Evolutionary conservation across 2,329 filamentous ascomycete species (phyloP), one percentile per base, ranked within the genome.

Genomic region (Coniochaeta sp.): DNA sequence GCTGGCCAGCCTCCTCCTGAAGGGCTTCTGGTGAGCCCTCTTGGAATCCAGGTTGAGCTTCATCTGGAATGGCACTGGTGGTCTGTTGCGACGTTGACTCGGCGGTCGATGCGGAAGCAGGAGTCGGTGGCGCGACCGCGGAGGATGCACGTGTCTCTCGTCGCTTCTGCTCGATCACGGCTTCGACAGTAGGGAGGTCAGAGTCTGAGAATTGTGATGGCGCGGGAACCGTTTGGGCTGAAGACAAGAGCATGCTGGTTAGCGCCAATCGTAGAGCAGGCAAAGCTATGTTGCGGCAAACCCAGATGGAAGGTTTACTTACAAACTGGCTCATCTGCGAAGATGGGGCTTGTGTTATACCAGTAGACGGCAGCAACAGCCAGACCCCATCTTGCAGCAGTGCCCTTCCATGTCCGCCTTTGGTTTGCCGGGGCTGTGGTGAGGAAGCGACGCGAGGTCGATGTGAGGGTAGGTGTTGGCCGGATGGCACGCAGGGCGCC

Each of bases 291-390:
- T n/a, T 8, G 33, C 26, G 24, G 33, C 19, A 43, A 34, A 11
- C 26, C 7, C 44, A 9, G 40, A 16, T 26, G 26, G 59, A n/a
- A n/a, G n/a, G 61, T 40, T 24, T 50, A 76, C 89, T 66, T 82
- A 96, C 92, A 82, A 67, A 83, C 76, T 38, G 87, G 84, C 74
- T 96, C 89, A 68, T 97, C 91, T 17, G 92, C 90, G 74, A 98
- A 98, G 24, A 91, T 80, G 59, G 87, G 84, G 69, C 89, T 93
- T 8, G 92, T 97, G 79, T 92, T 96, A 75, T 98, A 99, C 76
- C 90, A 97, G 78, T 98, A 99, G 57, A 98, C 77, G 54, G 88
- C 86, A 22, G 83, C 91, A 62, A 79, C 81, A 0, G 91, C 93
- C 60, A 95, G 71, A 65, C 86, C 90, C 84, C 91, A 89, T 78